phyloP scores from a whole-genome alignment of 1,139 yeast genomes.

The Pichia sp. region DNA sequence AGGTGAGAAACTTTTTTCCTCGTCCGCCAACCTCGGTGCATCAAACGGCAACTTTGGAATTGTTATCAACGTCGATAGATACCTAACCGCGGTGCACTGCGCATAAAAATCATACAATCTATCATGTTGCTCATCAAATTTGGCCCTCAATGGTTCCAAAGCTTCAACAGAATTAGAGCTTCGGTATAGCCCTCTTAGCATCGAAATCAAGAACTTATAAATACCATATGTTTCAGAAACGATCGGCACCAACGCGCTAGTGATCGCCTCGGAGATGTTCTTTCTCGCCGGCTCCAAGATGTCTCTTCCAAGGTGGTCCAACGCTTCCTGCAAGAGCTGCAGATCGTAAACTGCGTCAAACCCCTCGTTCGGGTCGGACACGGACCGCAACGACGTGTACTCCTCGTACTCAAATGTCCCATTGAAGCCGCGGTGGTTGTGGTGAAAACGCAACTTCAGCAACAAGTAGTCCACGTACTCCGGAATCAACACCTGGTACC shows the following conservation, averaged over 20 bases:
- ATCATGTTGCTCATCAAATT: conserved; percentile 76
- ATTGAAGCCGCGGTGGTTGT: conserved; percentile 81
- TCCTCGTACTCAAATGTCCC: conserved; percentile 97
- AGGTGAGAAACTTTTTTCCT: conserved; percentile 32
- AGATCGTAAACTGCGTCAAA: conserved; percentile 84
- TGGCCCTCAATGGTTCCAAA: conserved; percentile 64
- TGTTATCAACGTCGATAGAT: conserved; percentile 76
- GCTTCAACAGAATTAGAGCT: conserved; percentile 71
- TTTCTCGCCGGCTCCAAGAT: conserved; percentile 54
- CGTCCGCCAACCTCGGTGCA: conserved; percentile 65
- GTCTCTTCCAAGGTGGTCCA: conserved; percentile 74
- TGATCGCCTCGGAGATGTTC: conserved; percentile 66
- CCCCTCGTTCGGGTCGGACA: conserved; percentile 93
- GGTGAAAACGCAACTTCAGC: conserved; percentile 76
- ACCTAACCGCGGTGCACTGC: conserved; percentile 82
- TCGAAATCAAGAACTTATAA: conserved; percentile 80
- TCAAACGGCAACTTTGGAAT: conserved; percentile 72
- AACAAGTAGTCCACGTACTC: conserved; percentile 72
- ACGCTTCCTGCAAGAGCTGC: conserved; percentile 80
- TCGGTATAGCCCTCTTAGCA: conserved; percentile 80
- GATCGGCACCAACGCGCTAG: conserved; percentile 84
- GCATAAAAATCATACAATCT: conserved; percentile 79
- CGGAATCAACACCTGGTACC: conserved; percentile 69
- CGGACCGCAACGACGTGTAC: conserved; percentile 80
- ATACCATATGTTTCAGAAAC: conserved; percentile 94